These are phyloP conservation scores for Pichia cactophila DNA, from an alignment of 1,139 yeast species.

Conservation along the genomic window DNA sequence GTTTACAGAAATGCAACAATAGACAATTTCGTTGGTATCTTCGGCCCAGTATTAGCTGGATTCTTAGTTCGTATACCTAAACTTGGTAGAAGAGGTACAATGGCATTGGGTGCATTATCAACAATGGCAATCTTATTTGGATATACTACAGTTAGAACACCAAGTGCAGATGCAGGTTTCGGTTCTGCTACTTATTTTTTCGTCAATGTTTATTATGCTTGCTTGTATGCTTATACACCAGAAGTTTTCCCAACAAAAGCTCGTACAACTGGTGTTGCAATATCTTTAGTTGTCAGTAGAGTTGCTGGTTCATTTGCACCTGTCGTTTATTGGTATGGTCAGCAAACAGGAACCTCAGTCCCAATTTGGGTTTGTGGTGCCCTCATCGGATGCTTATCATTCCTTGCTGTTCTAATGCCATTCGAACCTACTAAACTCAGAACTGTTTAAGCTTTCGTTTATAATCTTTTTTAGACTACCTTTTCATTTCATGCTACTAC, in stretches of 20 bases:
- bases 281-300: constrained; percentile 42
- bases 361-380: constrained; percentile 57
- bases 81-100: constrained; percentile 49
- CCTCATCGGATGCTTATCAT: constrained; percentile 37
- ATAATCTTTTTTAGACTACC: not conserved
- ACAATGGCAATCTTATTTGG: constrained; percentile 52
- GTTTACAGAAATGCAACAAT: constrained; percentile 49
- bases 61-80: constrained; percentile 36
- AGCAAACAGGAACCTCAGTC: constrained; percentile 35
- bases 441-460: constrained; percentile 5
- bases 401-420: constrained; percentile 38
- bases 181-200: constrained; percentile 44
- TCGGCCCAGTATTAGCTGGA: constrained; percentile 54
- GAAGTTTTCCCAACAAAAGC: constrained; percentile 51
- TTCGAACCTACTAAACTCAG: constrained; percentile 36
- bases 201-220: constrained; percentile 47
- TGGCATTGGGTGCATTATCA: constrained; percentile 45
- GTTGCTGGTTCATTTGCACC: constrained; percentile 45
- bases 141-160: constrained; percentile 45
- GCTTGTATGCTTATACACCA: constrained; percentile 51
- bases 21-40: constrained; percentile 42
- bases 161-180: constrained; percentile 46
- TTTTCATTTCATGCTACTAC: constrained; percentile 13
- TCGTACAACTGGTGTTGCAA: constrained; percentile 49
- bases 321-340: constrained; percentile 39